Percentiles rank a stretch among this genome's conserved stretches.
These are phyloP conservation scores for Penicillium sumatraense DNA, from an alignment of 2,329 filamentous ascomycete genomes.

Conservation along the genomic window DNA sequence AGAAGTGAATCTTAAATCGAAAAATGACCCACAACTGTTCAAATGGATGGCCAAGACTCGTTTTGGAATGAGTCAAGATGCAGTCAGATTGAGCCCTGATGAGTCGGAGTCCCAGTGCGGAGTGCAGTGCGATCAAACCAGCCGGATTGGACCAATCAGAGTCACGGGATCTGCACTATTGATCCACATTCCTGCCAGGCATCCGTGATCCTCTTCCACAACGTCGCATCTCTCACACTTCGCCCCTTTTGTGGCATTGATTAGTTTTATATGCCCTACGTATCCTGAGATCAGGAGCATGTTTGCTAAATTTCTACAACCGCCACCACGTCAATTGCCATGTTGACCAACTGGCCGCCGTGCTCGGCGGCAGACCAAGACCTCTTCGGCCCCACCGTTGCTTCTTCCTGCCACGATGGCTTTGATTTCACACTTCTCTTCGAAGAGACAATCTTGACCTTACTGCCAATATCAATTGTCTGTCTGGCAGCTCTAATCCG, in stretches of 20 bases:
- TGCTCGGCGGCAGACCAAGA: conserved; percentile 26
- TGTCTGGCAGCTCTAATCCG: conserved; percentile 1
- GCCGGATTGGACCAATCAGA: not conserved
- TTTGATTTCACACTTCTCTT: conserved; percentile 40
- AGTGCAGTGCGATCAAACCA: not conserved
- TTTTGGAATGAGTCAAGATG: not conserved
- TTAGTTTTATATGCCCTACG: not conserved
- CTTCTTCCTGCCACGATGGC: conserved; percentile 25
- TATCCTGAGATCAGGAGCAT: not conserved
- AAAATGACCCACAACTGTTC: not conserved
- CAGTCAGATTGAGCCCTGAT: not conserved
- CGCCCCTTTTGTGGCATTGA: not conserved
- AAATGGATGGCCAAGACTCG: not conserved
- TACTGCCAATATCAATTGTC: conserved; percentile 9
- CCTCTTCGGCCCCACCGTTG: conserved; percentile 32
- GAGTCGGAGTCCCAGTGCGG: not conserved
- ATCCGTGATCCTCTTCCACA: not conserved
- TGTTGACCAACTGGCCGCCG: conserved; percentile 7
- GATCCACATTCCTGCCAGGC: not conserved
- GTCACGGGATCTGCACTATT: not conserved
- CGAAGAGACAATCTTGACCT: conserved; percentile 33
- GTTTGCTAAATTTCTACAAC: not conserved
- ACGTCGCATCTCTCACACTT: not conserved
- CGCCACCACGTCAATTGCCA: not conserved
- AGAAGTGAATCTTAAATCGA: not conserved